phyloP scores from a whole-genome alignment of 495 filamentous ascomycete species.

The Pseudomonodictys pantanalensis region DNA sequence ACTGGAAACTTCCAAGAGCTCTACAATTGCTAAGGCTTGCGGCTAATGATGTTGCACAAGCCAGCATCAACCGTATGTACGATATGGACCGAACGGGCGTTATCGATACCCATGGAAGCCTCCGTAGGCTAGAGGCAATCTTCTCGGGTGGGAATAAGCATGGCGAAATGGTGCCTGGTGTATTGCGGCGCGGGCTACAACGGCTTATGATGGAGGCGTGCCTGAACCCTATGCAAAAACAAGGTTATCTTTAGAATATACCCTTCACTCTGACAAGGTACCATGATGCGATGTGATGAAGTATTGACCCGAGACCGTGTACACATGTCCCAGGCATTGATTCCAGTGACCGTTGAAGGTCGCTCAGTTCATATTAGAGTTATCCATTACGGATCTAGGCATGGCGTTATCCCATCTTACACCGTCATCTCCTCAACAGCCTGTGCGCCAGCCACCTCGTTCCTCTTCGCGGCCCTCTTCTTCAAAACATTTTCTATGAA shows the following conservation, averaged over 20 bases:
- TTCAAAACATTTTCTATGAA: constrained; percentile 98
- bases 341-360: background rate
- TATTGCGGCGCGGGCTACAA: background rate
- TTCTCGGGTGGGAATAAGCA: constrained; percentile 12
- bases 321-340: too few species aligned
- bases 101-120: constrained; percentile 32
- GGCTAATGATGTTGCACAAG: constrained; percentile 13
- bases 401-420: background rate
- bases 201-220: too few species aligned
- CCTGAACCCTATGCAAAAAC: too few species aligned
- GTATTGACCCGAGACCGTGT: too few species aligned
- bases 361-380: background rate
- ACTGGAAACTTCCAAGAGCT: background rate
- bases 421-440: background rate
- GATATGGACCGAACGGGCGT: constrained; percentile 1
- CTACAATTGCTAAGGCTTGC: background rate
- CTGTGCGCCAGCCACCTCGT: constrained; percentile 9
- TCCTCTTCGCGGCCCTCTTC: constrained; percentile 58
- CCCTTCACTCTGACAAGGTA: background rate
- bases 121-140: constrained; percentile 15
- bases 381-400: background rate
- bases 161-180: background rate
- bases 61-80: background rate
- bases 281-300: too few species aligned
- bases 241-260: background rate